Evolutionary conservation across 1,284 basidiomycete species (phyloP), one percentile per base, ranked within the genome.

Genomic region (Pseudomicrostroma phylloplanum): DNA sequence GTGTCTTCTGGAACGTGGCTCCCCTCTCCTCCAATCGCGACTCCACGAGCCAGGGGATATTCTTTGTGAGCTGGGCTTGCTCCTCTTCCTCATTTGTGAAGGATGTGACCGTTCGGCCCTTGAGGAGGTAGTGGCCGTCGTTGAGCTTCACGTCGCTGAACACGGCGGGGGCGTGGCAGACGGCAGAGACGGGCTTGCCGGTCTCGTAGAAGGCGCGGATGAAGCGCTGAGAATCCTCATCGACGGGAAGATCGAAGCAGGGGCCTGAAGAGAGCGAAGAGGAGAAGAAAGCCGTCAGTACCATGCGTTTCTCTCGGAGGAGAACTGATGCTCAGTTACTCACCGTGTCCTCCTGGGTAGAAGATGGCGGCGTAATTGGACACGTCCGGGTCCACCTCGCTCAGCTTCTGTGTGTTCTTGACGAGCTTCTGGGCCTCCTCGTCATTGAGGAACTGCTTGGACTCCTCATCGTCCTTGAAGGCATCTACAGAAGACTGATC

Each of bases 61-160:
- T 82, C 71, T 78, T 70, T 7, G 67, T 68, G 17, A 68, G 53
- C 13, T 79, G 80, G 15, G 81, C 78, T 61, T 82, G 73, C 55
- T 85, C 81, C 73, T 90, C 89, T 74, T 90, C 89, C 0, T 71
- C 79, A 76, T 90, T 87, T 60, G 88, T 86, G 81, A 91, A 89
- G 25, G 84, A 86, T 0, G 89, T 89, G 49, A 83, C 82, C 19
- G 80, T 72, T 61, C 83, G 84, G 41, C 86, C 88, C 13, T 82
- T 82, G 72, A 90, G 61, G 43, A 75, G 62, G 62, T 71, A 73
- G n/a, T 59, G 60, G 46, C 71, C 71, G 43, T 66, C 63, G 21
- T 54, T 21, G 23, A 75, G 67, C 64, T 73, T 75, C 56, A 74
- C 72, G 40, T 74, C 70, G 21, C 66, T 61, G 40, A 72, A 69